phyloP scores from a whole-genome alignment of 768 basidiomycete genomes.

The Asterophora lycoperdoides region DNA sequence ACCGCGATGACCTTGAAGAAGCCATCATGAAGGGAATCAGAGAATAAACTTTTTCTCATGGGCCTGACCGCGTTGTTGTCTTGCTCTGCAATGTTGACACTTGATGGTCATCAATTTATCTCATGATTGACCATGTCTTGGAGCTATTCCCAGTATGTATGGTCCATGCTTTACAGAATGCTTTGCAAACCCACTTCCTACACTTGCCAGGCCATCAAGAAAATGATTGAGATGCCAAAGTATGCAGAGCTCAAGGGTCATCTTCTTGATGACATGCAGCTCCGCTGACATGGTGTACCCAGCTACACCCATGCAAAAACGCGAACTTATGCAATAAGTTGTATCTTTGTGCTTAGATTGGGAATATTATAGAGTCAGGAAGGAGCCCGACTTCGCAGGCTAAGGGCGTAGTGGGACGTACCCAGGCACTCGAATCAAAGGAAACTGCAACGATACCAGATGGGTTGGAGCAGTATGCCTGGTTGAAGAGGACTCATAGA shows the following conservation, averaged over 20 bases:
- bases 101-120: conserved; percentile 29
- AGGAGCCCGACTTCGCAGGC: too few species aligned
- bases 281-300: too few species aligned
- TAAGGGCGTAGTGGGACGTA: too few species aligned
- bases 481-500: too few species aligned
- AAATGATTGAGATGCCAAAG: background rate
- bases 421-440: too few species aligned
- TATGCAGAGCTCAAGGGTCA: background rate
- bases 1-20: conserved; percentile 5
- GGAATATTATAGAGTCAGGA: too few species aligned
- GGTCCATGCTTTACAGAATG: background rate
- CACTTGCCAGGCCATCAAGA: conserved; percentile 4
- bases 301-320: too few species aligned
- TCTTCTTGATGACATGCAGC: background rate
- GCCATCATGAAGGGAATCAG: conserved; percentile 9
- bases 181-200: background rate
- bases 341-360: too few species aligned
- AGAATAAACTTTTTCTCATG: background rate
- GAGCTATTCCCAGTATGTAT: conserved; percentile 18
- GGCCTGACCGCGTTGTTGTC: conserved; percentile 9
- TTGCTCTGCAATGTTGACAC: conserved; percentile 26
- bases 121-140: conserved; percentile 27
- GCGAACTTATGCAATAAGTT: too few species aligned
- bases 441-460: too few species aligned
- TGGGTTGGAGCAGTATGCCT: too few species aligned